phyloP scores from a whole-genome alignment of 352 stramenopile genomes.

The Thalassiosira pacifica region DNA sequence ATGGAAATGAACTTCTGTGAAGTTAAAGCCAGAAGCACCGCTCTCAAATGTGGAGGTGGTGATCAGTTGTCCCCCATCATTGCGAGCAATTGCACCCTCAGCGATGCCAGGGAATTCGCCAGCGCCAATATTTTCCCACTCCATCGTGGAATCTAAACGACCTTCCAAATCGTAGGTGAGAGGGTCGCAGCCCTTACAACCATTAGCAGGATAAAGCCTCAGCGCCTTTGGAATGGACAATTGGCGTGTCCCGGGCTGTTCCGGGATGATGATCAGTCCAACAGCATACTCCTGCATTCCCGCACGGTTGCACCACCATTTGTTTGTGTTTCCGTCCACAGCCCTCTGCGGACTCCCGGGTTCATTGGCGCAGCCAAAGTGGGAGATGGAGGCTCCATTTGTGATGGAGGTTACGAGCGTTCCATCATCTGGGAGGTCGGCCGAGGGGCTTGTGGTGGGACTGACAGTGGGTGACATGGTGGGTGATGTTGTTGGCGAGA shows the following conservation, averaged over 20 bases:
- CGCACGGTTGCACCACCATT: slow-evolving; percentile 10
- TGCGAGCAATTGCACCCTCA: background rate
- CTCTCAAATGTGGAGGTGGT: slow-evolving; percentile 26
- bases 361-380: too few species aligned
- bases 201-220: slow-evolving; percentile 21
- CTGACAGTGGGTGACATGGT: too few species aligned
- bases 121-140: slow-evolving; percentile 8
- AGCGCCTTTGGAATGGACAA: slow-evolving; percentile 21
- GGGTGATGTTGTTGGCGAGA: too few species aligned
- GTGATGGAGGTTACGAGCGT: too few species aligned
- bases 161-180: slow-evolving; percentile 31
- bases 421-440: too few species aligned
- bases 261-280: background rate
- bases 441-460: too few species aligned
- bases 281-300: background rate
- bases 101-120: background rate
- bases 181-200: slow-evolving; percentile 14
- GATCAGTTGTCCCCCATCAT: background rate
- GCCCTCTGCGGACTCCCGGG: too few species aligned
- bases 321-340: too few species aligned
- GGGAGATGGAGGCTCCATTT: too few species aligned
- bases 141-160: slow-evolving; percentile 17
- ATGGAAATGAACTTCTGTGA: slow-evolving; percentile 8
- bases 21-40: background rate
- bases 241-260: background rate